Base-by-base conservation (phyloP, 768 basidiomycete species). In the Mycena pura region DNA sequence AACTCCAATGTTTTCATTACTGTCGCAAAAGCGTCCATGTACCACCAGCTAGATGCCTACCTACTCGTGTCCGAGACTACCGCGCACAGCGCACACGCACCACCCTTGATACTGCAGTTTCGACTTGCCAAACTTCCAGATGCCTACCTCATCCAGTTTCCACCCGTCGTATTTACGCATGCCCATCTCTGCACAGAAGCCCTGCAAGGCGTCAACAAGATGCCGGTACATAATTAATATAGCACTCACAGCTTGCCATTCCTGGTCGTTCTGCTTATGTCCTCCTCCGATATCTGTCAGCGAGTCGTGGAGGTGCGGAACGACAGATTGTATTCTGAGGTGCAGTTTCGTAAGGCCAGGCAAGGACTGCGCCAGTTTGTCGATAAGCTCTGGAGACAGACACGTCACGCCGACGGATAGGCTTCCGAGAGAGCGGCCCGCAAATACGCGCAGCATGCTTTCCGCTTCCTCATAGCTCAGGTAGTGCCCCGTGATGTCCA, bases 311-410 rank as follows among this genome's bases (percentile, higher is more conserved):
- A 49, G 56, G 36, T 48, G 45, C 19, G 50, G 22, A 3, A 50
- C 25, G 2, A 57, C 40, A 22, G 4, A 29, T 17, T 22, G 56
- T 15, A 63, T 28, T 14, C 34, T 43, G 38, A 63, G 49, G 27
- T 46, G 19, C 25, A 57, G 50, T 41, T 39, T 57, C 24, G 44
- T 46, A 27, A 63, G 62, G 7, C 21, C 28, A 50, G 62, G 62
- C 49, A 63, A 13, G 11, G 28, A 17, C 36, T 36, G 47, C 47
- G 54, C 54, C 14, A 62, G 43, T 43, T 40, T 36, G 43, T 63
- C 62, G 5, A 63, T 31, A 45, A 63, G 55, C 49, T 63, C 50
- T 50, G 62, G 62, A 19, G 43, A 57, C 36, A 63, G 25, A 44
- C 44, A 46, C 34, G 24, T 27, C 44, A 57, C 36, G 17, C 32